These are phyloP conservation scores for Phaeosphaeriaceae sp. DNA, from an alignment of 2,329 filamentous ascomycete genomes.

Conservation along the genomic window DNA sequence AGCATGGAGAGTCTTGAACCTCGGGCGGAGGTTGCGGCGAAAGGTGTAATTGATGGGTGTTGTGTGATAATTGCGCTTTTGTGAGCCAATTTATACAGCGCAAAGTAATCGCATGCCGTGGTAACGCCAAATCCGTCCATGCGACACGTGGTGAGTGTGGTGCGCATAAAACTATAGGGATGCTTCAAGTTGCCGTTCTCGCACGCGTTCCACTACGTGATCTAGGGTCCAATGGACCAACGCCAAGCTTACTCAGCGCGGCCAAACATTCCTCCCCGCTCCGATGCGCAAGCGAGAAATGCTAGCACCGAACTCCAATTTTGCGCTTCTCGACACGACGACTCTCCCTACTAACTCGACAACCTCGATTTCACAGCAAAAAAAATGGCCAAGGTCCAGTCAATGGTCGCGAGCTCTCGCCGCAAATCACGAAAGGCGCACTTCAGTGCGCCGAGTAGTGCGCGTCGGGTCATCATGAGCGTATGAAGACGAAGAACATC, in stretches of 20 bases:
- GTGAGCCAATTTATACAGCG: not conserved
- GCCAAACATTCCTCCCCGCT: slow-evolving; percentile 15
- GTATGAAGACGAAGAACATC: slow-evolving; percentile 69
- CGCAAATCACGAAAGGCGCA: slow-evolving; percentile 99
- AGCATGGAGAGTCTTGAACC: slow-evolving; percentile 11
- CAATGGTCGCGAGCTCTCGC: slow-evolving; percentile 75
- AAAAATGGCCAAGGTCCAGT: slow-evolving; percentile 78
- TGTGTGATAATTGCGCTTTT: not conserved
- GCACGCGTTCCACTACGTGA: slow-evolving; percentile 15
- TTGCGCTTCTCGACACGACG: slow-evolving; percentile 21
- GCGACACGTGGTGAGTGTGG: slow-evolving; percentile 13
- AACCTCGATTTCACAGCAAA: slow-evolving; percentile 52
- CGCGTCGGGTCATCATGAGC: slow-evolving; percentile 91
- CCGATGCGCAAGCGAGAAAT: slow-evolving; percentile 20
- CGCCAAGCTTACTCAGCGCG: slow-evolving; percentile 3
- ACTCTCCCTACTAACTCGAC: slow-evolving; percentile 39
- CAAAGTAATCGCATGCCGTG: not conserved
- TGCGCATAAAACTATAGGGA: not conserved
- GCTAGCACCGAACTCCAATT: slow-evolving; percentile 18
- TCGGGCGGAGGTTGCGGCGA: slow-evolving; percentile 3
- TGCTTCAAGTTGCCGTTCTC: slow-evolving; percentile 4
- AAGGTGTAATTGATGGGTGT: not conserved
- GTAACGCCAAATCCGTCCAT: not conserved
- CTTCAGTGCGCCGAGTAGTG: slow-evolving; percentile 93
- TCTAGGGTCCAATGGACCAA: not conserved